Conservation (phyloP, 768 basidiomycete genomes). For the Chiua virens region DNA sequence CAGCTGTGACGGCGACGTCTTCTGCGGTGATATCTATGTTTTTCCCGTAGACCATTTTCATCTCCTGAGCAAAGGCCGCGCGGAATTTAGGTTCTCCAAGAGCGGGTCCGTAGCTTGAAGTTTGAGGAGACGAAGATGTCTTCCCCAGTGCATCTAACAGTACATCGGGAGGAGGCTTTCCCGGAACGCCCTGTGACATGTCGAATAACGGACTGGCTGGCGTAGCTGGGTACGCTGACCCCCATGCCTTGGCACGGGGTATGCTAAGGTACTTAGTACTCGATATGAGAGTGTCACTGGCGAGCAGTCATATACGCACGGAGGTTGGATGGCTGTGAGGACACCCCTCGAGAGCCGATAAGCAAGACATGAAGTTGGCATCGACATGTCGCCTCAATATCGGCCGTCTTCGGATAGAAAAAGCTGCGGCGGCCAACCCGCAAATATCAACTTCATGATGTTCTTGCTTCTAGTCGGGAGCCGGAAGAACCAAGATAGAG, state of each 20-base stretch:
- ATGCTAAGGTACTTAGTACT: constrained; percentile 43
- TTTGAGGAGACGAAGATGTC: constrained; percentile 42
- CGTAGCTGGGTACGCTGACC: constrained; percentile 40
- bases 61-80: constrained; percentile 56
- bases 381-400: constrained; percentile 2
- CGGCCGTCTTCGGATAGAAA: neutral
- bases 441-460: too few species aligned
- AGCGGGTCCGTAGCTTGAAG: constrained; percentile 57
- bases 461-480: too few species aligned
- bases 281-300: neutral
- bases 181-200: constrained; percentile 78
- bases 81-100: constrained; percentile 58
- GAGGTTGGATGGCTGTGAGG: constrained; percentile 45
- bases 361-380: constrained; percentile 7
- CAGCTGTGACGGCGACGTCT: constrained; percentile 69
- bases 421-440: too few species aligned
- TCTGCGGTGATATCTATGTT: constrained; percentile 46
- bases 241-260: constrained; percentile 60
- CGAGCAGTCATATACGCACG: constrained; percentile 32
- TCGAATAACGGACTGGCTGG: constrained; percentile 54
- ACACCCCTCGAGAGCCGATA: constrained; percentile 43
- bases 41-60: constrained; percentile 55
- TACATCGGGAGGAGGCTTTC: constrained; percentile 54
- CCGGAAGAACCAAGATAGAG: too few species aligned
- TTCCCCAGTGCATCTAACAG: constrained; percentile 50